Evolutionary conservation across 495 filamentous ascomycete species (phyloP), one percentile per base, ranked within the genome.

Genomic region (Patellaria atrata): DNA sequence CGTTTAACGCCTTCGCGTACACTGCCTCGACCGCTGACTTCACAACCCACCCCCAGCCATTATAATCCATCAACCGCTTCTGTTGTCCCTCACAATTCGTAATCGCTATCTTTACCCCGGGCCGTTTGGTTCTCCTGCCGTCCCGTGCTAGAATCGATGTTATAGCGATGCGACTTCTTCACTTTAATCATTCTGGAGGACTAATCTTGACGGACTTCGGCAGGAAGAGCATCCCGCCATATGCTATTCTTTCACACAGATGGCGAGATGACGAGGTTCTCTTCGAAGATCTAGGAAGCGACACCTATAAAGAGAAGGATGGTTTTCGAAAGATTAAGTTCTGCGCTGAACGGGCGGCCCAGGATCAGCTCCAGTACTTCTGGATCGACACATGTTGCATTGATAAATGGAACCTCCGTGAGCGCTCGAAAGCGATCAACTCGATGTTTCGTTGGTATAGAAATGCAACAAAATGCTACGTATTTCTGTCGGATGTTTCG

Each of bases 311-410:
- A n/a, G n/a, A n/a, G n/a, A n/a, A n/a, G n/a, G n/a, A n/a, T n/a
- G n/a, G n/a, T n/a, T n/a, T n/a, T n/a, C n/a, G n/a, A n/a, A 42
- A 42, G 39, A 29, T 42, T 18, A 15, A 30, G 39, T 42, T 42
- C 33, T 42, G 39, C 25, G 39, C 33, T 2, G 33, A 37, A 31
- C 39, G 17, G 14, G 39, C 39, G n/a, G 39, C 39, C 12, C 16
- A 31, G 27, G 39, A 42, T 13, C 8, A 32, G 15, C 22, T 41
- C 15, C 13, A 41, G 22, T 36, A 36, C 24, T 35, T 41, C 38
- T 43, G 40, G 40, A 32, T 38, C 21, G 35, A 44, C 28, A 44
- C 41, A 5, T 44, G 41, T 23, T 44, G 41, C 36, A 44, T 44
- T 19, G 30, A 44, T 24, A 44, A 34, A 28, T 32, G 29, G 30